Conservation (phyloP, 2,329 filamentous ascomycete genomes). For the Hortaea werneckii region DNA sequence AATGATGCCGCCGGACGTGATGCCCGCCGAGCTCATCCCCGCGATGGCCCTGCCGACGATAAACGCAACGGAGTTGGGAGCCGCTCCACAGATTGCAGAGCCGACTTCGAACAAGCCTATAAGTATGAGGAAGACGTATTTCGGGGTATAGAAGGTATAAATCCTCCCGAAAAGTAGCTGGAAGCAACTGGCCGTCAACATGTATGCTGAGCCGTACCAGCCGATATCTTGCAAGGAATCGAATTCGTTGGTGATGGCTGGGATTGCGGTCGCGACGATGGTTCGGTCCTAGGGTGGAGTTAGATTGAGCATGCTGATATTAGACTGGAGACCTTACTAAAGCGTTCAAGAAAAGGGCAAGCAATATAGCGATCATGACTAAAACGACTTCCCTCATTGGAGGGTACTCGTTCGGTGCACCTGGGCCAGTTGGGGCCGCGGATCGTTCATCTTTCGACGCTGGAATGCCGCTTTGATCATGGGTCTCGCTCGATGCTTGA, state of each 20-base stretch:
- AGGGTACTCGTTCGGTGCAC: conserved; percentile 1
- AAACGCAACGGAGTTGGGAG: conserved; percentile 26
- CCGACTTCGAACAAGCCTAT: conserved; percentile 46
- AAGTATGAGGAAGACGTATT: conserved; percentile 25
- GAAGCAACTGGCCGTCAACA: conserved; percentile 34
- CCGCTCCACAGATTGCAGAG: conserved; percentile 42
- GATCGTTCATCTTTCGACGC: no score
- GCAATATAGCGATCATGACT: conserved; percentile 16
- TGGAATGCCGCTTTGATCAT: no score
- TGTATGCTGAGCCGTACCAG: conserved; percentile 32
- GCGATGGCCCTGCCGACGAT: conserved; percentile 34
- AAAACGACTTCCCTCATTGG: conserved; percentile 1
- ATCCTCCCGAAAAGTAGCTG: conserved; percentile 37
- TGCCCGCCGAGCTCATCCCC: conserved; percentile 32
- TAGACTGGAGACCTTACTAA: conserved; percentile 5
- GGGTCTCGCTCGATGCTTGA: no score
- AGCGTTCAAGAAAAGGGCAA: conserved; percentile 19
- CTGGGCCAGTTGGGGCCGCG: no score
- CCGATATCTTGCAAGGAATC: conserved; percentile 28
- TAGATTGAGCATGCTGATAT: background rate
- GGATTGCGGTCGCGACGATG: conserved; percentile 29
- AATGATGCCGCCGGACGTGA: conserved; percentile 24
- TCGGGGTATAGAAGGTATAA: conserved; percentile 36
- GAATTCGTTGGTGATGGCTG: conserved; percentile 32
- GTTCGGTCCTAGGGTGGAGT: conserved; percentile 13